Conservation (phyloP, 805 yeast species). For the Barnettozyma pratensis region DNA sequence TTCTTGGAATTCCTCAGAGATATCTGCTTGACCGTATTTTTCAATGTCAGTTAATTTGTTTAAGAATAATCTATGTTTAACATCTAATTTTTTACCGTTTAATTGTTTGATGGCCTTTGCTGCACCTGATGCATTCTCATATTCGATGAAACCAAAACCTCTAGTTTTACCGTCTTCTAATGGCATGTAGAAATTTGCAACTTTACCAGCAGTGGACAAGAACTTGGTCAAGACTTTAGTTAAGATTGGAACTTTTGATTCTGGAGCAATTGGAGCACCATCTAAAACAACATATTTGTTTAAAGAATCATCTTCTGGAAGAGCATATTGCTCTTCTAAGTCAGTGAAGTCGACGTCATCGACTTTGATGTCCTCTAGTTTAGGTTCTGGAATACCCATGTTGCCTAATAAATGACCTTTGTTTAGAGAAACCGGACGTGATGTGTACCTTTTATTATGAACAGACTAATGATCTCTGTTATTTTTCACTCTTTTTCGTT, state of each 20-base stretch:
- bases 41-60: conserved; percentile 82
- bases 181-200: conserved; percentile 79
- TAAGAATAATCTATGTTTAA: conserved; percentile 82
- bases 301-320: conserved; percentile 54
- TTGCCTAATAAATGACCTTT: not conserved
- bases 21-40: conserved; percentile 63
- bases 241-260: conserved; percentile 75
- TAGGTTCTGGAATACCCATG: conserved; percentile 29
- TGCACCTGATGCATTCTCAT: conserved; percentile 60
- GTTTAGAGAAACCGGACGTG: not conserved
- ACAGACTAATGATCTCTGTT: not conserved
- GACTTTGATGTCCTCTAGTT: conserved; percentile 42
- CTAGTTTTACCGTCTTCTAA: conserved; percentile 71
- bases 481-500: not conserved
- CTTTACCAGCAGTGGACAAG: conserved; percentile 71
- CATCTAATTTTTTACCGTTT: conserved; percentile 88
- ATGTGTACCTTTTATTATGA: too few species aligned
- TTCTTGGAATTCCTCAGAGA: conserved; percentile 57
- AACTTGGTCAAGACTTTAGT: conserved; percentile 81
- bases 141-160: conserved; percentile 86
- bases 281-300: conserved; percentile 83
- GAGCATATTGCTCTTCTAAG: conserved; percentile 69
- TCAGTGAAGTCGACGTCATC: conserved; percentile 80
- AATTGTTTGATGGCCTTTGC: conserved; percentile 72
- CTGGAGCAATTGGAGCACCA: conserved; percentile 96